phyloP scores from a whole-genome alignment of 2,329 filamentous ascomycete species.

The Thelonectria olida region DNA sequence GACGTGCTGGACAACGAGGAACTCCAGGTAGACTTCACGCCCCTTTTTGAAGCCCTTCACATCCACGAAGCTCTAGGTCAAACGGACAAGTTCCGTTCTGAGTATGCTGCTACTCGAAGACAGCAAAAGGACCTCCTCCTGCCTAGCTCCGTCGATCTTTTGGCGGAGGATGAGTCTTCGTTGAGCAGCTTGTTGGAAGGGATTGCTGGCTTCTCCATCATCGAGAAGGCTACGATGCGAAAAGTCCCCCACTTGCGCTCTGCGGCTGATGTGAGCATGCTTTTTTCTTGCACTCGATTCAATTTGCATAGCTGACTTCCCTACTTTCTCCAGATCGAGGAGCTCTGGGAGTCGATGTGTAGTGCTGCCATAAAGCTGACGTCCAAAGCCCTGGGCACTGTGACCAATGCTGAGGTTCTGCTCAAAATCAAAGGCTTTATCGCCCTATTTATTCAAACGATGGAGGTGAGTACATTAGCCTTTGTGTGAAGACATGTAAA shows the following conservation, averaged over 20 bases:
- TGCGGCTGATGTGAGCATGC: slow-evolving; percentile 74
- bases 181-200: slow-evolving; percentile 92
- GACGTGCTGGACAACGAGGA: slow-evolving; percentile 96
- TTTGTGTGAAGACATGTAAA: slow-evolving; percentile 71
- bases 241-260: slow-evolving; percentile 85
- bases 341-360: slow-evolving; percentile 98
- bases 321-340: slow-evolving; percentile 74
- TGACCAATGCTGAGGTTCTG: slow-evolving; percentile 89
- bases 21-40: slow-evolving; percentile 92
- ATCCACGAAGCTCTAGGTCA: slow-evolving; percentile 96
- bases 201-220: slow-evolving; percentile 95
- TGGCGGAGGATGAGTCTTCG: slow-evolving; percentile 84
- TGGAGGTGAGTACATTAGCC: slow-evolving; percentile 87
- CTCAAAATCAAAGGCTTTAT: slow-evolving; percentile 96
- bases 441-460: slow-evolving; percentile 95
- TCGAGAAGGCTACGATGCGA: slow-evolving; percentile 93
- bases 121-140: slow-evolving; percentile 92
- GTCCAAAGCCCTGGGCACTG: slow-evolving; percentile 76
- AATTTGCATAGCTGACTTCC: slow-evolving; percentile 15
- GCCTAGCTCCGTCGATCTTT: slow-evolving; percentile 77
- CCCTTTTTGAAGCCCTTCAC: slow-evolving; percentile 92
- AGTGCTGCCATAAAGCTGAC: slow-evolving; percentile 86
- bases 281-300: background rate
- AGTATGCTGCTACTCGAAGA: slow-evolving; percentile 91
- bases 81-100: slow-evolving; percentile 86